Evolutionary conservation across 2,329 filamentous ascomycete species (phyloP).

Genomic region (Colletotrichum acutatum): DNA sequence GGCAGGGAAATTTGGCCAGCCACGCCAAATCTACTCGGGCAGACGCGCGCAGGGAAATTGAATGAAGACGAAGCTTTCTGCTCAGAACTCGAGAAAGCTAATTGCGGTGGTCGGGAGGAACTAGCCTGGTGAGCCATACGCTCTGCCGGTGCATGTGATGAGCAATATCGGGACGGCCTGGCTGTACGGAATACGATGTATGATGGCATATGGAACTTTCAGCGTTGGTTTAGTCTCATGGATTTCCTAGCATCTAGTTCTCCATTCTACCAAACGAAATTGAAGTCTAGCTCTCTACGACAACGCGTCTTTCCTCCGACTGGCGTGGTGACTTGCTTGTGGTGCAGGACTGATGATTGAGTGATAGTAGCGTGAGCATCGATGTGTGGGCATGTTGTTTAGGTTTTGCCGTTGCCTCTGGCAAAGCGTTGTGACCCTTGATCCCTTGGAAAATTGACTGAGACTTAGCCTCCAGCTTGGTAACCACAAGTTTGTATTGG

Average conservation of each 20-base stretch:
- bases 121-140: constrained; percentile 35
- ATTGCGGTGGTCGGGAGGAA: constrained; percentile 26
- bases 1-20: constrained; percentile 47
- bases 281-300: background rate
- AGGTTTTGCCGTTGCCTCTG: background rate
- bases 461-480: too few species aligned
- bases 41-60: constrained; percentile 41
- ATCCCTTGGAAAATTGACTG: too few species aligned
- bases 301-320: background rate
- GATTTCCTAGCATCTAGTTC: background rate
- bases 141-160: background rate
- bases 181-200: background rate
- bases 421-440: too few species aligned
- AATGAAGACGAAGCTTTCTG: constrained; percentile 44
- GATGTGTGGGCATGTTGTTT: background rate
- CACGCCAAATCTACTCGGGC: constrained; percentile 35
- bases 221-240: background rate
- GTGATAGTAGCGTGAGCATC: background rate
- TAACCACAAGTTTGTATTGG: background rate
- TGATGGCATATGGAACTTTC: background rate
- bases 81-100: constrained; percentile 37
- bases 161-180: background rate
- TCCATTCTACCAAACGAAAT: accelerated
- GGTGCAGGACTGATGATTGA: background rate
- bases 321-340: background rate